Evolutionary conservation across 2,329 filamentous ascomycete genomes (phyloP).

Genomic region (Epichloe glyceriae): DNA sequence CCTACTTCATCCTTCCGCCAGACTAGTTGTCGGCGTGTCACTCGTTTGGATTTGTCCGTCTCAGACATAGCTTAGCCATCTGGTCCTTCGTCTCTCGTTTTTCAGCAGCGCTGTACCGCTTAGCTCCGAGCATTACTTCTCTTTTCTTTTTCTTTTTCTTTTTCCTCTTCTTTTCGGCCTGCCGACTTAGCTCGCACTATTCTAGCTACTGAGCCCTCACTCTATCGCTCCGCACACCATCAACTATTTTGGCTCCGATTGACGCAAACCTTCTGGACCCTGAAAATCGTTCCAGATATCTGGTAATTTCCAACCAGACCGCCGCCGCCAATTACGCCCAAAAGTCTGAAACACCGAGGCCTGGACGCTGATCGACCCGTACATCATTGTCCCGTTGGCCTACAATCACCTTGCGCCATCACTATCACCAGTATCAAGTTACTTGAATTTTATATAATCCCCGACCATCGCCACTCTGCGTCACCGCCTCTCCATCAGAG

Average conservation of each 20-base stretch:
- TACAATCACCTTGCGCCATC: not conserved
- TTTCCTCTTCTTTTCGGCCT: not conserved
- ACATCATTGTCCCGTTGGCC: not conserved
- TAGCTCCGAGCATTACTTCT: not conserved
- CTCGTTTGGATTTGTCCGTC: constrained; percentile 1
- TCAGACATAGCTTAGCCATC: not conserved
- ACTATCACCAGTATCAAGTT: not conserved
- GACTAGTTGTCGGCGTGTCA: constrained; percentile 4
- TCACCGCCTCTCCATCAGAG: not conserved
- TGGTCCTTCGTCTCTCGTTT: not conserved
- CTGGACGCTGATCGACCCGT: not conserved
- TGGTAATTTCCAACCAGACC: not conserved
- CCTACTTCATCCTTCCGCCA: not conserved
- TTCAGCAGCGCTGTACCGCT: not conserved
- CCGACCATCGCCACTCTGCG: not conserved
- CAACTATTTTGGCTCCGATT: not conserved
- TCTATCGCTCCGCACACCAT: not conserved
- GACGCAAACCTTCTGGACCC: not conserved
- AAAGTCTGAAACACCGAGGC: not conserved
- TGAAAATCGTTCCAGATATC: not conserved
- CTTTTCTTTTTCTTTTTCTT: not conserved
- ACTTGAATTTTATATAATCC: not conserved
- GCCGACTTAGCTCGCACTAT: not conserved
- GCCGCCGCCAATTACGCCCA: no score
- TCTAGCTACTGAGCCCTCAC: not conserved